Percentiles rank a stretch among this genome's conserved stretches.
Evolutionary conservation across 2,329 filamentous ascomycete genomes (phyloP).

Genomic region (Cryphonectria carpinicola): DNA sequence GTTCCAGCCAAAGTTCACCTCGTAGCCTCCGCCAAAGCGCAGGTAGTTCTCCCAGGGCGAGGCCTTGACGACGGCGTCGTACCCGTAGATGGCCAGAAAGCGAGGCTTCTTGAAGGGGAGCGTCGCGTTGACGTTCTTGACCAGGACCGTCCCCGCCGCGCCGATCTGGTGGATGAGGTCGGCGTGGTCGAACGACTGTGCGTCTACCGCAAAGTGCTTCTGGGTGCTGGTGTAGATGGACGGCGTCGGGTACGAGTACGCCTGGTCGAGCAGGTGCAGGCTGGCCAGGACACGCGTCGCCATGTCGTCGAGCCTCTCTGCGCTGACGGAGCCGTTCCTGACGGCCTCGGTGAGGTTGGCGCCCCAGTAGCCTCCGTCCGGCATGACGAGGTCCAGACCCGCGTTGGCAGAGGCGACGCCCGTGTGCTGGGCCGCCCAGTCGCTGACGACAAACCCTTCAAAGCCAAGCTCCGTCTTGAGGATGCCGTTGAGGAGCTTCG

Average conservation of each 20-base stretch:
- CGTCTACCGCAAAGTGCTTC: constrained; percentile 25
- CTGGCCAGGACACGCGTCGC: constrained; percentile 34
- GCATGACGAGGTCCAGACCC: constrained; percentile 76
- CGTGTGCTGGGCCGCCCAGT: constrained; percentile 70
- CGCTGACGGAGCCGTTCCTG: constrained; percentile 60
- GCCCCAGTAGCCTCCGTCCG: constrained; percentile 42
- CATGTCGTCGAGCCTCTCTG: constrained; percentile 63
- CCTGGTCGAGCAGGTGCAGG: constrained; percentile 23
- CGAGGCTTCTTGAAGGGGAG: constrained; percentile 60
- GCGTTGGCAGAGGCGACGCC: constrained; percentile 65
- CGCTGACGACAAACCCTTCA: constrained; percentile 68
- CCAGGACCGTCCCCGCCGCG: constrained; percentile 48
- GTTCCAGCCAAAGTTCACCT: constrained; percentile 39
- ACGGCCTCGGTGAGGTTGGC: constrained; percentile 63
- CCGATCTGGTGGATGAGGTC: constrained; percentile 27
- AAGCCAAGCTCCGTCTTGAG: constrained; percentile 66
- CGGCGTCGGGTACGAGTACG: constrained; percentile 22
- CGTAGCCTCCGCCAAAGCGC: constrained; percentile 59
- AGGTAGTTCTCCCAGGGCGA: constrained; percentile 23
- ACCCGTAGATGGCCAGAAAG: constrained; percentile 58
- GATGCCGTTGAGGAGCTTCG: constrained; percentile 67
- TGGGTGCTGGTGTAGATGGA: constrained; percentile 23
- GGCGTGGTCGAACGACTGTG: constrained; percentile 17
- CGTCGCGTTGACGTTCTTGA: constrained; percentile 63
- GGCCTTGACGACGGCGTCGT: constrained; percentile 58